Base-by-base conservation (phyloP, 345 rosid species). In the Carallia pectinifolia region DNA sequence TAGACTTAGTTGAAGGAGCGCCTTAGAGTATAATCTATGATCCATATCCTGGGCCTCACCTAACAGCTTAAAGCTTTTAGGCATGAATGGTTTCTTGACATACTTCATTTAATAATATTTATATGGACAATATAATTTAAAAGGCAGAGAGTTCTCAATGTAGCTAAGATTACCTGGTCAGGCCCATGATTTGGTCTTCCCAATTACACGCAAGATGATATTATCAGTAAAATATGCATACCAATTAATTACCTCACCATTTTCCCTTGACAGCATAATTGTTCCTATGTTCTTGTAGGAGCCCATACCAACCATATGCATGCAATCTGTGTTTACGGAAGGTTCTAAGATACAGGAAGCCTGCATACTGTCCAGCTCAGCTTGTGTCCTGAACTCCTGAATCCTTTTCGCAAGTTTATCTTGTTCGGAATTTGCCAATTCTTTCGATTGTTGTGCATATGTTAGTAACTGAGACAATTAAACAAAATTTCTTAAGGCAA, bases 341-440 rank as follows among this genome's bases (percentile, higher is more conserved):
- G 85, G 84, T 56, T 84, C 92, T 55, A 70, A 37, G 37, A 79
- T 65, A 62, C 69, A 75, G 2, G 89, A 87, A 69, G 83, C 84
- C 54, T 61, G 82, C 61, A 81, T 76, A 68, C 74, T 85, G 60
- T 85, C 88, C 76, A 87, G 58, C 77, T 92, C 98, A 80, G 90
- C 76, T 69, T 83, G 94, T 52, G 96, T 88, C 80, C 94, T 86
- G 80, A 86, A 92, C 81, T 90, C 98, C 76, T 92, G 98, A 81
- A 92, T 92, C 71, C 98, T 80, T 83, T 86, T 86, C 47, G 85
- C 94, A 79, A 90, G 93, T 71, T 83, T 87, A 76, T 92, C 90
- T 78, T 90, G 91, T 68, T 90, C 98, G 71, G 78, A 74, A 69
- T 71, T 83, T 52, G 96, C 88, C 78, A 82, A 80, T 82, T 90